Conservation (phyloP, 2,329 filamentous ascomycete genomes). For the Ceratocystis lukuohia region DNA sequence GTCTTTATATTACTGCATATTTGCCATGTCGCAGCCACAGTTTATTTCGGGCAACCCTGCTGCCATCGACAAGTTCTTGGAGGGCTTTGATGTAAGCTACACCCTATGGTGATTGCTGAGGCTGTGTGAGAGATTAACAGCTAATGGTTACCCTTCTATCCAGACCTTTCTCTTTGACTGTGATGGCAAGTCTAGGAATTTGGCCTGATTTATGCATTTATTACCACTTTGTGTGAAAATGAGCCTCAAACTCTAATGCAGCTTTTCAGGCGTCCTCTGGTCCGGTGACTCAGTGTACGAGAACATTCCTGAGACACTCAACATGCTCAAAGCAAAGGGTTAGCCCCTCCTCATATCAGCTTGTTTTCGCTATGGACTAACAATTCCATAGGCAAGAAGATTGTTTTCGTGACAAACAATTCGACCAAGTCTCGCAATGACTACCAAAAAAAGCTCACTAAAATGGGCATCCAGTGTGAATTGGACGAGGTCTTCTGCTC, state of each 20-base stretch:
- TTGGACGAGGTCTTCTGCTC: conserved; percentile 93
- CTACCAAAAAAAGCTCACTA: conserved; percentile 82
- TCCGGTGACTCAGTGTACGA: conserved; percentile 84
- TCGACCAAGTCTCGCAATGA: conserved; percentile 89
- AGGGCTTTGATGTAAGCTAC: conserved; percentile 72
- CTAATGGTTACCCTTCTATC: conserved; percentile 1
- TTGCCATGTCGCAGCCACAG: conserved; percentile 32
- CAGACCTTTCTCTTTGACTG: conserved; percentile 93
- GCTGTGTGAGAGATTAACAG: background rate
- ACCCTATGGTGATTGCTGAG: background rate
- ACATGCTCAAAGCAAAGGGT: conserved; percentile 73
- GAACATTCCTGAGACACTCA: conserved; percentile 70
- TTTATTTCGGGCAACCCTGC: conserved; percentile 67
- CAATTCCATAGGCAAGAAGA: conserved; percentile 56
- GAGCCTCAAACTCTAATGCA: background rate
- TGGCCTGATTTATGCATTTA: background rate
- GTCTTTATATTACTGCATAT: background rate
- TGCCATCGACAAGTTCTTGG: conserved; percentile 70
- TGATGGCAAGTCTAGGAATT: conserved; percentile 53
- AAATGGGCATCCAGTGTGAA: conserved; percentile 63
- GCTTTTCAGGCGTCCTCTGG: conserved; percentile 71
- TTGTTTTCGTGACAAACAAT: conserved; percentile 97
- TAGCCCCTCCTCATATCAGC: conserved; percentile 9
- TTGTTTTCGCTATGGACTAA: background rate
- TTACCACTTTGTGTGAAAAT: background rate